Conservation (phyloP, 495 filamentous ascomycete species). For the Annulohypoxylon bovei region DNA sequence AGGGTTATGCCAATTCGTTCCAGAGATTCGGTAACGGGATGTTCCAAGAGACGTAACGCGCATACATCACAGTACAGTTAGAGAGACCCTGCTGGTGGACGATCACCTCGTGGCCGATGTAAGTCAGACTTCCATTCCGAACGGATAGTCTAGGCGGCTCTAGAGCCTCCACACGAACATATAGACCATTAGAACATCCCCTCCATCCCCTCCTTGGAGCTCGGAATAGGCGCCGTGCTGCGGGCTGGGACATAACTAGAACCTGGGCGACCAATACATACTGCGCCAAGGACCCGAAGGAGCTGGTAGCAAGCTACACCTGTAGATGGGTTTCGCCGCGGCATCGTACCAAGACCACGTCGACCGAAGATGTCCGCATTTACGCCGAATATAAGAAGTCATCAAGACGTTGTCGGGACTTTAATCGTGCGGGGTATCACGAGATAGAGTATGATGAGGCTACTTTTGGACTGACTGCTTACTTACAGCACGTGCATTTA, state of each 20-base stretch:
- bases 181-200: constrained; percentile 5
- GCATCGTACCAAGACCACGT: neutral
- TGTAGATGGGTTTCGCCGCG: neutral
- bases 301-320: constrained; percentile 4
- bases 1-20: constrained; percentile 11
- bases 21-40: constrained; percentile 34
- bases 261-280: neutral
- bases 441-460: neutral
- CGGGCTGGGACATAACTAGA: neutral
- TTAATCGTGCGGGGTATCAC: neutral
- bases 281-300: constrained; percentile 18
- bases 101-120: constrained; percentile 39
- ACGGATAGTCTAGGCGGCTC: neutral
- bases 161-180: constrained; percentile 3
- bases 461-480: neutral
- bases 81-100: constrained; percentile 5
- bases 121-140: constrained; percentile 19
- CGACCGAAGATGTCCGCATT: constrained; percentile 28
- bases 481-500: neutral
- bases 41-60: constrained; percentile 12
- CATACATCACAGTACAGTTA: neutral
- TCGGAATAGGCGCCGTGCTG: constrained; percentile 6
- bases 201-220: constrained; percentile 1
- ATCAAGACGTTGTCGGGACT: neutral
- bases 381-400: constrained; percentile 28